Conservation (phyloP, 176 grass and related monocot genomes). For the Musa troglodytarum region DNA sequence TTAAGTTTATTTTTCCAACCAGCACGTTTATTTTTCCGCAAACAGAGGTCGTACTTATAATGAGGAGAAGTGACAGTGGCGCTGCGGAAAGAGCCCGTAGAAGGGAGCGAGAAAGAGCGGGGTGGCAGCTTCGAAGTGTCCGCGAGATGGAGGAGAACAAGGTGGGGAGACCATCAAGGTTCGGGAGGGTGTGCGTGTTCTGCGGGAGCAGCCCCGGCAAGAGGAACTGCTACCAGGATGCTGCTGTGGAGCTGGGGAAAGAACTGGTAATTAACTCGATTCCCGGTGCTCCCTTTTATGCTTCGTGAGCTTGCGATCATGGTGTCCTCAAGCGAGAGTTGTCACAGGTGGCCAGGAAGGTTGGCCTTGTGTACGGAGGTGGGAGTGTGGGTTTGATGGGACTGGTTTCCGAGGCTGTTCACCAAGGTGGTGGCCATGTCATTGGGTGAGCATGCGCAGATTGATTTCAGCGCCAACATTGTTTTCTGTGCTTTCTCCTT, state of each 20-base stretch:
- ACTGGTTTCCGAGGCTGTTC: constrained; percentile 71
- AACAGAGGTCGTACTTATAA: too few relatives aligned
- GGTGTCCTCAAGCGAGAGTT: not conserved
- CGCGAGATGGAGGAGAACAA: not conserved
- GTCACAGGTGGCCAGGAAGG: constrained; percentile 51
- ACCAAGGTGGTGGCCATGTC: constrained; percentile 75
- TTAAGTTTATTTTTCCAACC: too few relatives aligned
- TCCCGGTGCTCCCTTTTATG: not conserved
- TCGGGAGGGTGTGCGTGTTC: constrained; percentile 21
- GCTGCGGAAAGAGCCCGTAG: too few relatives aligned
- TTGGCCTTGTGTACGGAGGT: constrained; percentile 79
- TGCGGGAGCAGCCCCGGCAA: constrained; percentile 94
- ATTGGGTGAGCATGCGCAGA: constrained; percentile 35
- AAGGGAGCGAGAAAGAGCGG: not conserved
- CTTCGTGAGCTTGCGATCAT: not conserved
- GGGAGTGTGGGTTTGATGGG: constrained; percentile 89
- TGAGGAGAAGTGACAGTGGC: too few relatives aligned
- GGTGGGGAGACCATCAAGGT: constrained; percentile 27
- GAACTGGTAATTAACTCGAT: constrained; percentile 38
- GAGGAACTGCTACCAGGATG: constrained; percentile 74
- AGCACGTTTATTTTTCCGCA: too few relatives aligned
- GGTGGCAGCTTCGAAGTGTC: not conserved
- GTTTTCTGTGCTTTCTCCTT: not conserved
- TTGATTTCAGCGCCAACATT: not conserved
- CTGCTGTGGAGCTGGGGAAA: constrained; percentile 69